Conservation (phyloP, 768 basidiomycete genomes). For the Crassisporium funariophilum region DNA sequence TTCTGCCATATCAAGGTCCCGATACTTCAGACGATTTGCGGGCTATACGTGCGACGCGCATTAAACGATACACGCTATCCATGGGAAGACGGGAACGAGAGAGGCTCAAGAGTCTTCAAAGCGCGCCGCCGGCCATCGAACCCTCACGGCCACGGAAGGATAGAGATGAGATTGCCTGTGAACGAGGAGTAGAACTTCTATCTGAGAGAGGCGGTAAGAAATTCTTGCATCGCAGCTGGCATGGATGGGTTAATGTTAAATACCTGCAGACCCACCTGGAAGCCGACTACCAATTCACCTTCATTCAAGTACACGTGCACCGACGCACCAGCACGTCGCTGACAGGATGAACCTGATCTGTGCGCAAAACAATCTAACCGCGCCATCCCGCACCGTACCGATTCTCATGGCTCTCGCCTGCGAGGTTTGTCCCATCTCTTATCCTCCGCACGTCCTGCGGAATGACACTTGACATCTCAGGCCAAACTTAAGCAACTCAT, state of each 20-base stretch:
- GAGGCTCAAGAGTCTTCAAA: slow-evolving; percentile 55
- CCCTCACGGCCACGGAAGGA: slow-evolving; percentile 47
- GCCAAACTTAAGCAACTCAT: slow-evolving; percentile 85
- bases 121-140: slow-evolving; percentile 41
- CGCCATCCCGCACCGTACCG: slow-evolving; percentile 64
- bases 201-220: slow-evolving; percentile 65
- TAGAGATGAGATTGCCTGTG: slow-evolving; percentile 68
- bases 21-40: slow-evolving; percentile 52
- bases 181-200: slow-evolving; percentile 67
- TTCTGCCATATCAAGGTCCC: slow-evolving; percentile 75
- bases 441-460: not conserved
- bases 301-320: slow-evolving; percentile 71
- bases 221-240: not conserved
- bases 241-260: not conserved
- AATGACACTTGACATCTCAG: slow-evolving; percentile 33
- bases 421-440: slow-evolving; percentile 52
- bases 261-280: slow-evolving; percentile 61
- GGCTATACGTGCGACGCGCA: slow-evolving; percentile 58
- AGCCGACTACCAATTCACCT: slow-evolving; percentile 72
- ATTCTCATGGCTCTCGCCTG: slow-evolving; percentile 76
- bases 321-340: slow-evolving; percentile 74
- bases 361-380: slow-evolving; percentile 69
- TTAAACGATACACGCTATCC: slow-evolving; percentile 77
- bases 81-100: slow-evolving; percentile 77
- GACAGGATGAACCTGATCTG: slow-evolving; percentile 83